phyloP scores from a whole-genome alignment of 345 rosid species.

The Gossypium herbaceum region DNA sequence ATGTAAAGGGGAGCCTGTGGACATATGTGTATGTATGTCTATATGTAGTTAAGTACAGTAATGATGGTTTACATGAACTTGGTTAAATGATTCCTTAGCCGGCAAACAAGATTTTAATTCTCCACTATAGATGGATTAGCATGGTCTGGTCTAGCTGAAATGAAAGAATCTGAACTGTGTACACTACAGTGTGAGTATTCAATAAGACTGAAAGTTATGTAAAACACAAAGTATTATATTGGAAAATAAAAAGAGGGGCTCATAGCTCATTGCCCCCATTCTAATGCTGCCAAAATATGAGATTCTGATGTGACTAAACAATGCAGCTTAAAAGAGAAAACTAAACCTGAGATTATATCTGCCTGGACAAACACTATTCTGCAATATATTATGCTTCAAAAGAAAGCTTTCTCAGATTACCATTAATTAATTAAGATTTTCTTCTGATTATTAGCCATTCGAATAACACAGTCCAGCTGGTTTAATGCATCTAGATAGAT shows the following conservation, averaged over 20 bases:
- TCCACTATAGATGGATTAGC: slow-evolving; percentile 5
- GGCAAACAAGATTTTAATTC: slow-evolving; percentile 7
- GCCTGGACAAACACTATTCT: not conserved
- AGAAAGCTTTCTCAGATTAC: not conserved
- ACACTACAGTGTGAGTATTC: not conserved
- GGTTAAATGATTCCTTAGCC: not conserved
- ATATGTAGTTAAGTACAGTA: not conserved
- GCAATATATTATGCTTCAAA: not conserved
- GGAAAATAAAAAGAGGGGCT: not conserved
- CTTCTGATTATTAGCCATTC: not conserved
- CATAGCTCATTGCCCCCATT: not conserved
- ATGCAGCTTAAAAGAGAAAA: not conserved
- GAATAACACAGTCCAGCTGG: not conserved
- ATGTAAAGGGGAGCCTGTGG: no score
- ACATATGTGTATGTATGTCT: no score
- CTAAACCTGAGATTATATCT: not conserved
- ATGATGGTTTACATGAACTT: not conserved
- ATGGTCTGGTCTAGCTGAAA: not conserved
- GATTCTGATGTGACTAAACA: not conserved
- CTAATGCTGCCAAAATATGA: not conserved
- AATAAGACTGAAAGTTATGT: not conserved
- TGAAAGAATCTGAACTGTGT: not conserved
- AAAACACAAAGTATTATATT: not conserved
- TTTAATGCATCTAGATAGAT: not conserved
- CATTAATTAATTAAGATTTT: not conserved